Evolutionary conservation across 371 early-diverging fungal species (phyloP).

Genomic region (Parasitella parasitica): DNA sequence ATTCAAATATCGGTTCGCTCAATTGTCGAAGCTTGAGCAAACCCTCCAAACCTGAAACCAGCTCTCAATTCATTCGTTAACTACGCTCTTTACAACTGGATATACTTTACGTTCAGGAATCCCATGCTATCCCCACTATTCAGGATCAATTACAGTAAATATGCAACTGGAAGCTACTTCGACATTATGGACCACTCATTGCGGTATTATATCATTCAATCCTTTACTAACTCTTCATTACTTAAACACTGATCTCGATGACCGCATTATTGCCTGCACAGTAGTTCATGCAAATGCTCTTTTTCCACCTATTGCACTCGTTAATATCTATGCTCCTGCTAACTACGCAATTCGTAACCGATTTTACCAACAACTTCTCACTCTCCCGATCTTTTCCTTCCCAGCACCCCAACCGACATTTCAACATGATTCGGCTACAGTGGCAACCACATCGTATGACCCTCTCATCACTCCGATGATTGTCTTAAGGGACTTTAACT

Average conservation of each 20-base stretch:
- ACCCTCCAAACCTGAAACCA: background rate
- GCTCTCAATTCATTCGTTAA: background rate
- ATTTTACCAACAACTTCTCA: background rate
- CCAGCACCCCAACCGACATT: background rate
- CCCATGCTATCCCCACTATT: background rate
- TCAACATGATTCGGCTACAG: no score
- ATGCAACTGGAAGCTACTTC: background rate
- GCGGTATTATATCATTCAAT: slow-evolving; percentile 1
- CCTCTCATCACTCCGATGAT: background rate
- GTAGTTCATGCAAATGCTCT: background rate
- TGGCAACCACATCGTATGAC: background rate
- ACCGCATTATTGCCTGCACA: background rate
- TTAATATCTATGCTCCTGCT: slow-evolving; percentile 10
- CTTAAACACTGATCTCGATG: no score
- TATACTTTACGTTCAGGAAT: slow-evolving; percentile 10
- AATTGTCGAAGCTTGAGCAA: slow-evolving; percentile 6
- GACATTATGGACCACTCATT: slow-evolving; percentile 1
- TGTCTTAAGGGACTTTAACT: slow-evolving; percentile 3
- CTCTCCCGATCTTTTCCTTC: background rate
- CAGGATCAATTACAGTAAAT: background rate
- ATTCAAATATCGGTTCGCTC: background rate
- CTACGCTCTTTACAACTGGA: background rate
- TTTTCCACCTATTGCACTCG: background rate
- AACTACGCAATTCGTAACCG: background rate
- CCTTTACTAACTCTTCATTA: background rate